Conservation (phyloP, 495 filamentous ascomycete genomes). For the Penicillium egyptiacum region DNA sequence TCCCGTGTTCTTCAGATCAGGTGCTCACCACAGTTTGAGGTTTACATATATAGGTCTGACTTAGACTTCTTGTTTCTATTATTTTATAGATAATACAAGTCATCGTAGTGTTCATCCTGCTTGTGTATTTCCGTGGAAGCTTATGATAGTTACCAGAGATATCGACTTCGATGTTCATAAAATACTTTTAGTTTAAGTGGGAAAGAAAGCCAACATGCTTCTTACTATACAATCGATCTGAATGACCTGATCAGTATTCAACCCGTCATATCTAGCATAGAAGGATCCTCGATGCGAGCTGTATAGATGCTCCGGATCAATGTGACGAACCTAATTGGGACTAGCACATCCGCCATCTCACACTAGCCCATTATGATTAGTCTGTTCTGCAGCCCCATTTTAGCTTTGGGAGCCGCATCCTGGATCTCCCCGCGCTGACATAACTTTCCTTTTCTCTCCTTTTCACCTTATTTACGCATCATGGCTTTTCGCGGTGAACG, state of each 20-base stretch:
- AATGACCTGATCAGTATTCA: not conserved
- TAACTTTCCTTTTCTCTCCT: conserved; percentile 29
- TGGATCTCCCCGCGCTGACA: conserved; percentile 31
- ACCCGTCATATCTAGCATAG: not conserved
- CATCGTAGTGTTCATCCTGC: not conserved
- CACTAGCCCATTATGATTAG: conserved; percentile 24
- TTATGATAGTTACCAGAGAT: not conserved
- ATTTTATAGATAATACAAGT: not conserved
- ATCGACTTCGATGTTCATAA: not conserved
- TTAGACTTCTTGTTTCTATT: not conserved
- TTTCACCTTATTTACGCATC: conserved; percentile 16
- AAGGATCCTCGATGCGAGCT: not conserved
- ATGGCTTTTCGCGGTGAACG: conserved; percentile 62
- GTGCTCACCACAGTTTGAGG: not conserved
- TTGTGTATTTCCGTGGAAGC: not conserved
- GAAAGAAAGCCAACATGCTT: not conserved
- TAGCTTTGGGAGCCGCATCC: conserved; percentile 48
- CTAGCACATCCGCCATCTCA: conserved; percentile 19
- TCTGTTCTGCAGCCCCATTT: conserved; percentile 23
- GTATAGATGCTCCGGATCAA: conserved; percentile 10
- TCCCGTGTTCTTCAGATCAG: not conserved
- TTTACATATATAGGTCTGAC: not conserved
- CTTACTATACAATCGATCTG: not conserved
- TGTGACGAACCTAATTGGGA: conserved; percentile 24
- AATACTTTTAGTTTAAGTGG: not conserved